Base-by-base conservation (phyloP, 2,329 filamentous ascomycete species). In the Plenodomus lindquistii region DNA sequence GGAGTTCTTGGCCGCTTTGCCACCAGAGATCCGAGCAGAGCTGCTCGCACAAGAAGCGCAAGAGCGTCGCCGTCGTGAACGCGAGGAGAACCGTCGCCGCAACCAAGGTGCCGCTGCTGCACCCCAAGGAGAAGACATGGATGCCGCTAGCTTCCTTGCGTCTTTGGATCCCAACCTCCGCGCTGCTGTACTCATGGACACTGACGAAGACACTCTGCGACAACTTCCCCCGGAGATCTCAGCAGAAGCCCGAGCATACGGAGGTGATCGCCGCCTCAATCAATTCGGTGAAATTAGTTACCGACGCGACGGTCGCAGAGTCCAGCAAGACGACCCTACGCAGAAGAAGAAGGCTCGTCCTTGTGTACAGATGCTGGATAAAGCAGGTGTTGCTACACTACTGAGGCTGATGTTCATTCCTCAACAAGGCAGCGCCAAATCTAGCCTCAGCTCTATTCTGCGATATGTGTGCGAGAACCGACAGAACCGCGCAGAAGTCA, bases 391-490 rank as follows among this genome's bases (percentile, higher is more conserved):
- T 57, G 94, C 95, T 20, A 97, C 94, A n/a, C 78, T 99, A 27
- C 81, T 99, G 37, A 89, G 95, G n/a, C 82, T 99, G 9, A 97
- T 99, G 93, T 99, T 99, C 71, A 91, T 97, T 62, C 88, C 90
- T 40, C 90, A 97, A 58, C 89, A 93, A 56, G 90, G 89, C 18
- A 94, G 89, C 53, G 87, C 94, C 40, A 89, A 91, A 58, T 85
- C 82, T 53, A 89, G 91, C 50, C 80, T 99, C 44, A 93, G 94
- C 68, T 86, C 87, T 46, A 89, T 99, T 44, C 85, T 99, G 42
- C 85, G 90, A 54, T 91, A 96, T 59, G 87, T 97, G 20, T 97
- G 91, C 67, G 89, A 96, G 73, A 99, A 99, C 69, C 87, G 91
- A n/a, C 91, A 97, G 67, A 99, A 94, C 66, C 85, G 94, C 29